Evolutionary conservation across 2,329 filamentous ascomycete genomes (phyloP), one percentile per base, ranked within the genome.

Genomic region (Chaetomium olivaceum): DNA sequence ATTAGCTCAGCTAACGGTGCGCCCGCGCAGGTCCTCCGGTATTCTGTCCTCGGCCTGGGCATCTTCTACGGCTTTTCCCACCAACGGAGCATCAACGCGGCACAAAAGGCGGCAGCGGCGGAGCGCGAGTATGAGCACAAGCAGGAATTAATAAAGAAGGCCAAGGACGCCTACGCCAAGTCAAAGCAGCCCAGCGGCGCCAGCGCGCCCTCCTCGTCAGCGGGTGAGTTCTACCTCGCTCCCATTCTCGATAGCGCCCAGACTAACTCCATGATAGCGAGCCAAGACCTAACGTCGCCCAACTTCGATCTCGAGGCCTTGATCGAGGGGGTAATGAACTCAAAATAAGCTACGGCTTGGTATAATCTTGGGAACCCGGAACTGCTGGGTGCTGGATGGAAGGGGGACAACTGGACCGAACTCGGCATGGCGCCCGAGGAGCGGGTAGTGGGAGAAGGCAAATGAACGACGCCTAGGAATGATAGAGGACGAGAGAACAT

Each of bases 11-110:
- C 66, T 66, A 48, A 61, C 46, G 4, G 12, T 46, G 36, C 31
- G n/a, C 16, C 8, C 54, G 19, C 60, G 21, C 80, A 99, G 95
- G 94, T 99, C 80, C 87, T 98, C 80, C 93, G 95, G 82, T 99
- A 94, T 87, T 94, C 93, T 77, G 93, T 93, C 78, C 91, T 99
- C 73, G 91, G 89, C 76, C 85, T 92, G 76, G 95, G 95, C 78
- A 83, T 98, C 78, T 89, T 97, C 82, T 99, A 99, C 84, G 95
- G 95, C 79, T 88, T 97, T 84, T 91, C 89, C 81, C 94, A 97
- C 84, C 95, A 99, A 84, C 85, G 90, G 76, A 86, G 87, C 69
- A 90, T 99, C 80, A 89, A 82, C 73, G 80, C 91, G 64, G 80
- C 86, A 75, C 88, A 93, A 76, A 91, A 89, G 81, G 81, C 85